Evolutionary conservation across 345 rosid genomes (phyloP), one percentile per base, ranked within the genome.

Genomic region (Populus tremula): DNA sequence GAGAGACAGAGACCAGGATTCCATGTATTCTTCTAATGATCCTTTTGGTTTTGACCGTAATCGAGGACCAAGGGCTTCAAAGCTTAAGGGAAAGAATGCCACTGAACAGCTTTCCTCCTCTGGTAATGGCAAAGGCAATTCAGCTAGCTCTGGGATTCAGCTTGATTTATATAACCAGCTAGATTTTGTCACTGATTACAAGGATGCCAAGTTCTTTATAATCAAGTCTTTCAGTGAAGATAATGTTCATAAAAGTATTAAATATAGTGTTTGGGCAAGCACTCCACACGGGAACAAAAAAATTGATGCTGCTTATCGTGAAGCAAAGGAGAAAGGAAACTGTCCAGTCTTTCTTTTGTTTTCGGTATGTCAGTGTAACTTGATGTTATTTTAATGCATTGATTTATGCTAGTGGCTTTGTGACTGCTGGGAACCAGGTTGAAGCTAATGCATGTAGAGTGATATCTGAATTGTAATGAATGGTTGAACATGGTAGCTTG

Each of bases 151-250:
- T 54, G 85, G 76, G 35, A 66, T 80, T 71, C 81, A 85, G 72
- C 79, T 77, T 70, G 85, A 81, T 74, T 64, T 83, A 69, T 87
- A 82, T 79, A 90, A 88, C 83, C 74, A 23, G 63, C 84, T 83
- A 63, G 90, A 86, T 50, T 90, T 91, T 82, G 79, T 79, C 73
- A 87, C 86, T 20, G 88, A 87, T 56, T 87, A 91, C 64, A 83
- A 83, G 82, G 82, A 84, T 79, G 93, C 91, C 73, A 91, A 84
- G 84, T 90, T 87, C 83, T 91, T 90, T 72, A 77, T 91, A 68
- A 88, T 91, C 77, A 91, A 91, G 85, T 91, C 96, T 64, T 91
- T 91, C 78, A 91, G 93, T 78, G 96, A 91, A 81, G 96, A 91
- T 84, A 90, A 91, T 81, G 88, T 91, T 71, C 96, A 91, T 80